Conservation (phyloP, 2,329 filamentous ascomycete species). For the Purpureocillium lavendulum region DNA sequence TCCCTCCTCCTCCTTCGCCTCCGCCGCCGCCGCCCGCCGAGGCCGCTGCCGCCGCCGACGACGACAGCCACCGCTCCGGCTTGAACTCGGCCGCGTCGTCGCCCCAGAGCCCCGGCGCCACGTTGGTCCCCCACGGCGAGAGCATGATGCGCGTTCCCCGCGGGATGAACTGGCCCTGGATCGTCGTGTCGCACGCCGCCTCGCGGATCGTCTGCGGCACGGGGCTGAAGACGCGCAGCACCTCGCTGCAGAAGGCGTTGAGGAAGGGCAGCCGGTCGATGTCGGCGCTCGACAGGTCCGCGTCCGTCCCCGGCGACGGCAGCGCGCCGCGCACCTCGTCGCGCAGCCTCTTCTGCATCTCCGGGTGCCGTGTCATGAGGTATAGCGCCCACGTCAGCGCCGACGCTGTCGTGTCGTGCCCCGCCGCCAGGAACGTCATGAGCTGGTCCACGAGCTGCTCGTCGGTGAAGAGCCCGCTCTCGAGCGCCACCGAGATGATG, state of each 20-base stretch:
- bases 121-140: slow-evolving; percentile 60
- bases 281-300: slow-evolving; percentile 32
- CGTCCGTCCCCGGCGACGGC: slow-evolving; percentile 34
- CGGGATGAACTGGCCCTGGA: slow-evolving; percentile 58
- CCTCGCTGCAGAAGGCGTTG: slow-evolving; percentile 70
- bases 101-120: slow-evolving; percentile 64
- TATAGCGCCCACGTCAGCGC: slow-evolving; percentile 71
- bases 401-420: slow-evolving; percentile 71
- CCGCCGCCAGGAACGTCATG: slow-evolving; percentile 82
- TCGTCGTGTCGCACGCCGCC: slow-evolving; percentile 53
- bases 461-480: slow-evolving; percentile 67
- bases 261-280: slow-evolving; percentile 73
- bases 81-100: slow-evolving; percentile 65
- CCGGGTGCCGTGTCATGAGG: slow-evolving; percentile 56
- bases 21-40: slow-evolving; percentile 13
- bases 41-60: too few species aligned
- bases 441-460: slow-evolving; percentile 80
- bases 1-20: slow-evolving; percentile 27
- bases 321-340: slow-evolving; percentile 56
- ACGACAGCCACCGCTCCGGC: slow-evolving; percentile 65
- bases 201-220: slow-evolving; percentile 64
- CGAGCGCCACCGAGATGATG: slow-evolving; percentile 73
- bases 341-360: slow-evolving; percentile 59
- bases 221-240: slow-evolving; percentile 64
- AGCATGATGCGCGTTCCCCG: slow-evolving; percentile 64